Percentiles rank a stretch among this genome's conserved stretches.
These are phyloP conservation scores for Globisporangium middletonii DNA, from an alignment of 352 stramenopile genomes.

Conservation along the genomic window DNA sequence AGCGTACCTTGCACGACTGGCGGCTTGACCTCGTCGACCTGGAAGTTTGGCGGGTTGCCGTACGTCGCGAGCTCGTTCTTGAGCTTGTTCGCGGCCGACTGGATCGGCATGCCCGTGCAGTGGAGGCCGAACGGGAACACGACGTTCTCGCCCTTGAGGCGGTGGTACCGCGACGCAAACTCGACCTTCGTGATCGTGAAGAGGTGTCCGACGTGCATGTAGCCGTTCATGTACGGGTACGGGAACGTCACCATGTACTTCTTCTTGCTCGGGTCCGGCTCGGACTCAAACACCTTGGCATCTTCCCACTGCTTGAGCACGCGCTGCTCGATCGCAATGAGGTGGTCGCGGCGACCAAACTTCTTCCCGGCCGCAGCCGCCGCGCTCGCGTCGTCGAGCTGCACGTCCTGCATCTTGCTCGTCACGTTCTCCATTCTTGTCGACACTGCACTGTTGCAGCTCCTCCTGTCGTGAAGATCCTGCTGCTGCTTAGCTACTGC, in stretches of 20 bases:
- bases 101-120: conserved; percentile 99
- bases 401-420: conserved; percentile 75
- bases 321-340: conserved; percentile 89
- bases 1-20: conserved; percentile 17
- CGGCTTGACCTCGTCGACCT: conserved; percentile 40
- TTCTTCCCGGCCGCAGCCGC: conserved; percentile 46
- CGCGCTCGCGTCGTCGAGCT: conserved; percentile 47
- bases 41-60: conserved; percentile 93
- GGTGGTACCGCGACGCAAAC: conserved; percentile 90
- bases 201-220: conserved; percentile 96
- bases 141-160: conserved; percentile 98
- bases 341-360: conserved; percentile 85
- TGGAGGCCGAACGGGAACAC: conserved; percentile 99
- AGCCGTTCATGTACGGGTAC: conserved; percentile 99
- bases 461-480: not conserved
- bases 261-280: conserved; percentile 64
- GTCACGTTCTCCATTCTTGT: conserved; percentile 59
- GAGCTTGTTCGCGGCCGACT: conserved; percentile 99
- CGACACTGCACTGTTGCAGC: not conserved
- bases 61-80: conserved; percentile 95
- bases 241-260: conserved; percentile 99
- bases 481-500: not conserved
- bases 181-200: conserved; percentile 99
- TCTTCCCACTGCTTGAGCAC: conserved; percentile 89
- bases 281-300: conserved; percentile 88